These are phyloP conservation scores for Neofusicoccum cordaticola DNA, from an alignment of 2,329 filamentous ascomycete species.

Conservation along the genomic window DNA sequence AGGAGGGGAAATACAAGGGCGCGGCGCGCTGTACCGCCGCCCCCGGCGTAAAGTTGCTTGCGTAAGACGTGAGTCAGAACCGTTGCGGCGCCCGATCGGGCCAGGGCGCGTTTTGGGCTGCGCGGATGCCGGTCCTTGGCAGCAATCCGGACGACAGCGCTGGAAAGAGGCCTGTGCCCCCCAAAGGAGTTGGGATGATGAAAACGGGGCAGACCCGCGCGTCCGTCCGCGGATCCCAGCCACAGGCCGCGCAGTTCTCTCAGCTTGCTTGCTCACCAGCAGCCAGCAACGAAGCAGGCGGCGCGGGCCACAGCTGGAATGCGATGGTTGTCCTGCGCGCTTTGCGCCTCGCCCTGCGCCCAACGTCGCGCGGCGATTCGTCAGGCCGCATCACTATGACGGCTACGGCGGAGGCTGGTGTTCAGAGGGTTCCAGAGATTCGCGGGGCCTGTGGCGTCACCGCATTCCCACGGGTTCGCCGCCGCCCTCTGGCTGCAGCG, in stretches of 20 bases:
- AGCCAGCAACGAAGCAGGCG: no score
- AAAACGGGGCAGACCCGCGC: not conserved
- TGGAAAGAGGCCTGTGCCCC: no score
- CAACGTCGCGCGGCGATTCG: no score
- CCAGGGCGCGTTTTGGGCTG: not conserved
- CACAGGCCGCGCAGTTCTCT: not conserved
- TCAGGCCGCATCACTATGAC: no score
- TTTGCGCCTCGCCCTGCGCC: no score
- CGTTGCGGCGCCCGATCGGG: not conserved
- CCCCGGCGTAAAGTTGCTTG: not conserved
- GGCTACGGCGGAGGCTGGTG: no score
- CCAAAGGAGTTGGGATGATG: not conserved
- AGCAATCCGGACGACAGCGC: not conserved
- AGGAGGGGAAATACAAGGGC: not conserved
- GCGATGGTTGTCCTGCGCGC: no score
- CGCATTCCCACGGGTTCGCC: not conserved
- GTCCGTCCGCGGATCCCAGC: conserved; percentile 8
- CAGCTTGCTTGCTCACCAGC: not conserved
- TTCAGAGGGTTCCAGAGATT: not conserved
- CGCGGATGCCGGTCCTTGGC: not conserved
- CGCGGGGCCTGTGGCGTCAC: not conserved
- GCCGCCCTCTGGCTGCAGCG: not conserved
- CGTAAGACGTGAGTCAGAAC: not conserved
- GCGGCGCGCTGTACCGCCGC: not conserved
- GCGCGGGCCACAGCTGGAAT: no score